phyloP scores from a whole-genome alignment of 2,329 filamentous ascomycete species.

The Botrytis cinerea region DNA sequence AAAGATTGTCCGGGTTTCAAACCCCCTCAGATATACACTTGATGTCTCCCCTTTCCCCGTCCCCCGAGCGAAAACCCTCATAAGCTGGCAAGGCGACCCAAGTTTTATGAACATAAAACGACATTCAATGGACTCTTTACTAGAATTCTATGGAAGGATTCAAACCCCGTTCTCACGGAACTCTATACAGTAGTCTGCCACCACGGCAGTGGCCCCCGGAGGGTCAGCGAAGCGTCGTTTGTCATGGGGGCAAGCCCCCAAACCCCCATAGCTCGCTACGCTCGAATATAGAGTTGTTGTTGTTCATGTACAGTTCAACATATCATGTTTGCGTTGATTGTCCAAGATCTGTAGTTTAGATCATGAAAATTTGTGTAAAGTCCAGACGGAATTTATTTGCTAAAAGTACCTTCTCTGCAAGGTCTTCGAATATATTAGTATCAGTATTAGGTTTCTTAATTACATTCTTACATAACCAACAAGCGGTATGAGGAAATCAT shows the following conservation, averaged over 20 bases:
- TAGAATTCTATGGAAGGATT: too few relatives aligned
- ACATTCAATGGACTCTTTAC: background rate
- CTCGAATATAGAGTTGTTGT: background rate
- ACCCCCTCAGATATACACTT: background rate
- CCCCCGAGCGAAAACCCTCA: background rate
- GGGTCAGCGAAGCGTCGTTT: background rate
- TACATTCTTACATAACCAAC: too few relatives aligned
- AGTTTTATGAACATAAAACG: background rate
- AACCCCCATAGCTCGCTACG: background rate
- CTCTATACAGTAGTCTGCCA: background rate
- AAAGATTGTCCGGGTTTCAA: background rate
- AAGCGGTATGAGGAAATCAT: too few relatives aligned
- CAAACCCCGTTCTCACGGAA: background rate
- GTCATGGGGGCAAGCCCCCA: background rate
- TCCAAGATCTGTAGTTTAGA: too few relatives aligned
- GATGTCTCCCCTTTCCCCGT: background rate
- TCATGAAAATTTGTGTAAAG: too few relatives aligned
- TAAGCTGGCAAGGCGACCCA: background rate
- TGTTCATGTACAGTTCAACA: background rate
- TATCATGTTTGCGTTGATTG: background rate
- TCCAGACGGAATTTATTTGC: too few relatives aligned
- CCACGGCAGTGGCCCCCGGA: background rate
- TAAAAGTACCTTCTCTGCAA: too few relatives aligned
- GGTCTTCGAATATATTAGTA: too few relatives aligned
- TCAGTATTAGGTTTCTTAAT: too few relatives aligned